phyloP scores from a whole-genome alignment of 2,329 filamentous ascomycete genomes.

The Periglandula ipomoeae region DNA sequence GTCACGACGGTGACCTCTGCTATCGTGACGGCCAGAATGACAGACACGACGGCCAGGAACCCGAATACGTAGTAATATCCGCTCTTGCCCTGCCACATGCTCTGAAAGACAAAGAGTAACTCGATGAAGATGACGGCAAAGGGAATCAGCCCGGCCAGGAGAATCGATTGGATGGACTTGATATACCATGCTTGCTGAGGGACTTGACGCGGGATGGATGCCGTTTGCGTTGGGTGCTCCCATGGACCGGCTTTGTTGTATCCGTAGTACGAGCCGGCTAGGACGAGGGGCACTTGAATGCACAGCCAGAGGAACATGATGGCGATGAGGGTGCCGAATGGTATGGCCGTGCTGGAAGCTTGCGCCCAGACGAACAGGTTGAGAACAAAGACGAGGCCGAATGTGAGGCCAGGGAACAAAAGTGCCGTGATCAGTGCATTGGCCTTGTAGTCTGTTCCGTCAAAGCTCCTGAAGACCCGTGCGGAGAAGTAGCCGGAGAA shows the following conservation, averaged over 20 bases:
- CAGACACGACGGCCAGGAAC: conserved; percentile 65
- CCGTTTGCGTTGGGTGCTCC: conserved; percentile 76
- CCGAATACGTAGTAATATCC: conserved; percentile 91
- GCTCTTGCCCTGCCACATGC: conserved; percentile 81
- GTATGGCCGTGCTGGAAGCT: conserved; percentile 78
- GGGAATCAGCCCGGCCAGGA: conserved; percentile 69
- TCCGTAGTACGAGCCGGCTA: conserved; percentile 69
- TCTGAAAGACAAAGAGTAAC: conserved; percentile 78
- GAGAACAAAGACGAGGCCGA: conserved; percentile 65
- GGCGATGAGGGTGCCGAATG: conserved; percentile 67
- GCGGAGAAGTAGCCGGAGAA: conserved; percentile 86
- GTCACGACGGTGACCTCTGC: conserved; percentile 77
- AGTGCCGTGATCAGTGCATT: conserved; percentile 71
- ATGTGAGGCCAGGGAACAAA: conserved; percentile 71
- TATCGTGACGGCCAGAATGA: conserved; percentile 66
- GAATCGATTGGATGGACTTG: conserved; percentile 49
- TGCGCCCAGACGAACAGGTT: conserved; percentile 89
- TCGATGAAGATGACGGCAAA: conserved; percentile 87
- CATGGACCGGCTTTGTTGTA: conserved; percentile 59
- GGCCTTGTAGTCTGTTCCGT: conserved; percentile 62
- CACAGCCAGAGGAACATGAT: conserved; percentile 73
- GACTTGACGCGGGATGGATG: conserved; percentile 60
- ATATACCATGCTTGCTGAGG: conserved; percentile 70
- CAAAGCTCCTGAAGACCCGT: conserved; percentile 74
- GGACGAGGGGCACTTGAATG: conserved; percentile 78